These are phyloP conservation scores for Selenicereus undatus DNA, from an alignment of 148 eudicot species.

Conservation along the genomic window DNA sequence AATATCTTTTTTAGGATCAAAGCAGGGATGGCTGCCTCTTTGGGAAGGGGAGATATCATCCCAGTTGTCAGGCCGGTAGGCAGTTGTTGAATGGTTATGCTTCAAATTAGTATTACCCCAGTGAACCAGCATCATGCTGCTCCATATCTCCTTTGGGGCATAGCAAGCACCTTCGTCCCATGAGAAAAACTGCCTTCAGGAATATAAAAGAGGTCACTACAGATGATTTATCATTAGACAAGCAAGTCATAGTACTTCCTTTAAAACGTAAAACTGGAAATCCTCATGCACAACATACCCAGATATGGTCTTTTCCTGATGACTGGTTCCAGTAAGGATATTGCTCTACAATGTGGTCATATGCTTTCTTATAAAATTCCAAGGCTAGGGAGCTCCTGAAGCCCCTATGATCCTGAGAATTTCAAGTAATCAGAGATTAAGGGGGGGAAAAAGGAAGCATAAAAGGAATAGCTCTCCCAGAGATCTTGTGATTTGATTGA, in stretches of 20 bases:
- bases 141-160: slow-evolving; percentile 99
- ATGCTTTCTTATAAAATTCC: slow-evolving; percentile 74
- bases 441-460: neutral
- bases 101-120: slow-evolving; percentile 97
- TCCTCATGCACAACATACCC: slow-evolving; percentile 40
- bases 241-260: neutral
- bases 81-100: slow-evolving; percentile 90
- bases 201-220: slow-evolving; percentile 24
- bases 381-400: slow-evolving; percentile 81
- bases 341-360: slow-evolving; percentile 62
- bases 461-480: neutral
- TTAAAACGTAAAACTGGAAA: neutral
- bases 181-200: slow-evolving; percentile 78
- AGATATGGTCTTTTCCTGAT: slow-evolving; percentile 89
- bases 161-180: slow-evolving; percentile 99
- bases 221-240: neutral
- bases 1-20: slow-evolving; percentile 88
- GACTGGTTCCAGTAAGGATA: slow-evolving; percentile 90
- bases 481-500: neutral
- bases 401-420: slow-evolving; percentile 54
- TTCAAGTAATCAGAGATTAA: neutral
- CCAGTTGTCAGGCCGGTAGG: slow-evolving; percentile 93
- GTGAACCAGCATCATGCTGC: slow-evolving; percentile 97
- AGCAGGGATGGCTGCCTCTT: slow-evolving; percentile 91
- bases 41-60: slow-evolving; percentile 55